Conservation (phyloP, 2,329 filamentous ascomycete species). For the Fusarium phyllophilum region DNA sequence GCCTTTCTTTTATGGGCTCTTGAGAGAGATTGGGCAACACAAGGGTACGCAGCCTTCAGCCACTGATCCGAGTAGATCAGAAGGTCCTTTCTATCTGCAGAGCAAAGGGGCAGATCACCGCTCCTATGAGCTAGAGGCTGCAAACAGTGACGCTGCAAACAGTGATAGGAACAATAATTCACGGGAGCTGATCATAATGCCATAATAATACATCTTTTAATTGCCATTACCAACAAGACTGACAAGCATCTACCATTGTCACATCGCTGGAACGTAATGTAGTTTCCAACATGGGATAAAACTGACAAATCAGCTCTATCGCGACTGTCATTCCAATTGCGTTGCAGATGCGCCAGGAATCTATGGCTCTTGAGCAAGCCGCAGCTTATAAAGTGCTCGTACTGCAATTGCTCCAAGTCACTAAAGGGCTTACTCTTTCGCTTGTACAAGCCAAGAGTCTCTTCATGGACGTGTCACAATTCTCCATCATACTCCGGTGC, state of each 20-base stretch:
- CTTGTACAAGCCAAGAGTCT: not conserved
- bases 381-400: rapidly evolving
- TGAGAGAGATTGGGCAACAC: not conserved
- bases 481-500: not conserved
- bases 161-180: not conserved
- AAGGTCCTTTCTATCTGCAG: not conserved
- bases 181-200: not conserved
- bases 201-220: not conserved
- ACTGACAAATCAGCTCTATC: not conserved
- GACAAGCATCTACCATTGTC: rapidly evolving
- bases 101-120: not conserved
- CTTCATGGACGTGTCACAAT: not conserved
- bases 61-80: not conserved
- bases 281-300: not conserved
- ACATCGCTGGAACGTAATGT: rapidly evolving
- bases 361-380: not conserved
- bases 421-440: not conserved
- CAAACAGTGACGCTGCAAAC: not conserved
- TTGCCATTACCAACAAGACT: not conserved
- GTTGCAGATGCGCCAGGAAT: rapidly evolving
- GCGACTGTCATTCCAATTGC: rapidly evolving
- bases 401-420: not conserved
- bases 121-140: not conserved
- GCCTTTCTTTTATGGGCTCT: not conserved
- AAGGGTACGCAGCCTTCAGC: not conserved